Evolutionary conservation across 2,329 filamentous ascomycete genomes (phyloP).

Genomic region (Hypoxylon sp.): DNA sequence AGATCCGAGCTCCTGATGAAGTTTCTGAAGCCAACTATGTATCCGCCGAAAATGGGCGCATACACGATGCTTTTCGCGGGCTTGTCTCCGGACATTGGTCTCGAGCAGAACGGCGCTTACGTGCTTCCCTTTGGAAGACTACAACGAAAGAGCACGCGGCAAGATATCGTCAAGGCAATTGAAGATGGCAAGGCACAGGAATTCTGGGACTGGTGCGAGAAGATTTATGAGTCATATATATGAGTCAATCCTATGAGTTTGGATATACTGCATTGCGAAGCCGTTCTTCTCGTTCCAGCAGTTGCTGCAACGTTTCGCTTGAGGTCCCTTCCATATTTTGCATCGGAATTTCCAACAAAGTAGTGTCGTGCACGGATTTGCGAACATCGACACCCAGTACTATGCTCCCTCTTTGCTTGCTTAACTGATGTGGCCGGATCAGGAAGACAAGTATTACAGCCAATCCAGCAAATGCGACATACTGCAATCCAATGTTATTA

Average conservation of each 20-base stretch:
- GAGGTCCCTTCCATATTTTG: background rate
- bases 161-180: conserved; percentile 1
- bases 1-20: conserved; percentile 1
- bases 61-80: conserved; percentile 4
- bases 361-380: conserved; percentile 1
- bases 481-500: conserved; percentile 20
- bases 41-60: conserved; percentile 1
- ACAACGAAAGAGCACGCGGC: background rate
- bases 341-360: background rate
- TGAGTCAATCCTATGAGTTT: background rate
- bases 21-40: conserved; percentile 1
- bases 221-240: background rate
- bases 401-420: conserved; percentile 19
- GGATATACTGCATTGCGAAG: background rate
- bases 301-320: conserved; percentile 3
- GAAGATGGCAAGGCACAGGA: conserved; percentile 3
- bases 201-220: conserved; percentile 6
- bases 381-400: conserved; percentile 25
- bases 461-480: conserved; percentile 34
- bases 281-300: conserved; percentile 7
- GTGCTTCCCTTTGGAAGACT: conserved; percentile 5
- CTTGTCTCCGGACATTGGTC: background rate
- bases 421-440: conserved; percentile 17
- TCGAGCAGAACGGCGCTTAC: conserved; percentile 1
- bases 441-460: conserved; percentile 29